Percentiles rank a stretch among this genome's conserved stretches.
These are phyloP conservation scores for Brettanomyces naardenensis DNA, from an alignment of 805 yeast genomes.

Conservation along the genomic window DNA sequence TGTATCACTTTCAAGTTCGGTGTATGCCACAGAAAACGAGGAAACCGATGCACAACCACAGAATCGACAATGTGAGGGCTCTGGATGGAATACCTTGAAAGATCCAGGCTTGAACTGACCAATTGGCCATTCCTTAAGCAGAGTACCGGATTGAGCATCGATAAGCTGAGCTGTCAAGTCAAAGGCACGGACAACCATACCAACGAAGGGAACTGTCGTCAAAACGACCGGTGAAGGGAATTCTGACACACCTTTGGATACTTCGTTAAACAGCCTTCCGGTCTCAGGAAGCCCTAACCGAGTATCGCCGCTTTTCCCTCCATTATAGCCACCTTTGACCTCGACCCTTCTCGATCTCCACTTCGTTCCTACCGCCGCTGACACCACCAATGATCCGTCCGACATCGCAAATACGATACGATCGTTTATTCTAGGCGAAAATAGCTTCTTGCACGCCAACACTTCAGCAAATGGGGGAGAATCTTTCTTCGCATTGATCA, in stretches of 20 bases:
- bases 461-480: conserved; percentile 23
- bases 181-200: conserved; percentile 59
- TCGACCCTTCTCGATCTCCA: conserved; percentile 53
- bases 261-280: conserved; percentile 6
- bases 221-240: conserved; percentile 15
- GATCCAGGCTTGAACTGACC: conserved; percentile 54
- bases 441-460: conserved; percentile 45
- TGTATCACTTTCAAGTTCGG: conserved; percentile 46
- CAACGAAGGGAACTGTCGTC: conserved; percentile 60
- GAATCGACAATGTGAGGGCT: conserved; percentile 82
- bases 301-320: conserved; percentile 17
- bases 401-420: conserved; percentile 49
- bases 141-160: conserved; percentile 72
- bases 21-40: conserved; percentile 66
- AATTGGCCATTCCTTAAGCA: conserved; percentile 52
- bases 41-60: conserved; percentile 84
- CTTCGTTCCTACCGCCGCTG: conserved; percentile 54
- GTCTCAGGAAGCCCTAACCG: no score
- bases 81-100: conserved; percentile 68
- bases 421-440: conserved; percentile 71
- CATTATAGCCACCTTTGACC: conserved; percentile 40
- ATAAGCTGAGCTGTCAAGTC: conserved; percentile 53
- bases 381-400: conserved; percentile 47
- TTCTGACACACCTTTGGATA: conserved; percentile 16
- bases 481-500: conserved; percentile 11